These are phyloP conservation scores for Xylariomycetidae sp. DNA, from an alignment of 2,329 filamentous ascomycete species.

Conservation along the genomic window DNA sequence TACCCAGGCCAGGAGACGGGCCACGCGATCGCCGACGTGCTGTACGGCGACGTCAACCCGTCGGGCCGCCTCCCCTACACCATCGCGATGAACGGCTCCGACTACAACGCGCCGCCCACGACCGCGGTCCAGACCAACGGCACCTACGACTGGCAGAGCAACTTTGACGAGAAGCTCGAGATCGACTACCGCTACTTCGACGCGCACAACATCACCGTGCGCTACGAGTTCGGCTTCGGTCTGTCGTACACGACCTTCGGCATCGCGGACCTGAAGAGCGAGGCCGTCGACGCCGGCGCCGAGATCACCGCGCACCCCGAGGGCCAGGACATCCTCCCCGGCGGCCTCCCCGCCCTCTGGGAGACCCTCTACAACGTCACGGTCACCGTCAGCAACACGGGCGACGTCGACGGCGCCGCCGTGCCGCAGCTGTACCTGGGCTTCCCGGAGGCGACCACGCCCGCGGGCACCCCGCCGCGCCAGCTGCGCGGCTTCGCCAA, in stretches of 20 bases:
- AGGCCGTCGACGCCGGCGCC: constrained; percentile 12
- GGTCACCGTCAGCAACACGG: constrained; percentile 45
- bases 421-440: constrained; percentile 52
- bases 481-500: constrained; percentile 49
- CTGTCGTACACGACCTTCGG: constrained; percentile 46
- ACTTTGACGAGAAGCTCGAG: constrained; percentile 58
- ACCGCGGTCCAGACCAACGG: constrained; percentile 32
- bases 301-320: constrained; percentile 24
- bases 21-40: constrained; percentile 52
- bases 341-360: constrained; percentile 52
- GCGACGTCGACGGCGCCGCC: constrained; percentile 39
- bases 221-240: constrained; percentile 61
- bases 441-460: constrained; percentile 30
- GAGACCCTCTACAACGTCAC: constrained; percentile 41
- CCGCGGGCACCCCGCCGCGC: constrained; percentile 38
- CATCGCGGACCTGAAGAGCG: constrained; percentile 39
- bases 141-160: constrained; percentile 35
- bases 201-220: constrained; percentile 49
- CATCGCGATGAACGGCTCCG: constrained; percentile 51
- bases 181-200: constrained; percentile 65
- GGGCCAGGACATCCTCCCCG: constrained; percentile 32
- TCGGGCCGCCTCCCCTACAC: constrained; percentile 61
- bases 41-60: constrained; percentile 56
- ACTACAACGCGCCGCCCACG: constrained; percentile 37
- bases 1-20: constrained; percentile 57